phyloP scores from a whole-genome alignment of 345 rosid species.

The Salix caprea region DNA sequence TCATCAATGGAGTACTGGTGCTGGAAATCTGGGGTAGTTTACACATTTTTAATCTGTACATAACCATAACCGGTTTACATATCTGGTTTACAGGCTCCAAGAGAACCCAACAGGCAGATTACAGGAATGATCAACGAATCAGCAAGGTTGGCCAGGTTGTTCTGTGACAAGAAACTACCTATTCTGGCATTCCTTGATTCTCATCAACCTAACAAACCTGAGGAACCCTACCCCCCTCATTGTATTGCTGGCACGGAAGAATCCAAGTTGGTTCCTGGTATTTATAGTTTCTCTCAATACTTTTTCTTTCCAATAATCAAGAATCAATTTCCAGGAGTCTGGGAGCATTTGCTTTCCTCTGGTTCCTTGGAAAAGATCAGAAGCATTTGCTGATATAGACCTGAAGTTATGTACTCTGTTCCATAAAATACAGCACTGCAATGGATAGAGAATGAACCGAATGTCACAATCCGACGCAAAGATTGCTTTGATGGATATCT shows the following conservation, averaged over 20 bases:
- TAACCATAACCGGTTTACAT: conserved; percentile 1
- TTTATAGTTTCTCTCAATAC: neutral
- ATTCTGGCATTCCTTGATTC: conserved; percentile 76
- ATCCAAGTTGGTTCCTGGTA: conserved; percentile 75
- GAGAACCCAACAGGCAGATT: conserved; percentile 58
- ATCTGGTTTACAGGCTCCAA: conserved; percentile 49
- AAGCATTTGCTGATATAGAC: neutral
- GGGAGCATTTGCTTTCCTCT: neutral
- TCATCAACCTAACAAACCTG: conserved; percentile 77
- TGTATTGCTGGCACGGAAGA: conserved; percentile 80
- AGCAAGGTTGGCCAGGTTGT: conserved; percentile 47
- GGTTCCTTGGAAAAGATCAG: neutral
- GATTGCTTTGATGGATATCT: conserved; percentile 80
- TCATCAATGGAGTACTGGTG: conserved; percentile 75
- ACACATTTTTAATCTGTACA: neutral
- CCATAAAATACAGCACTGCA: conserved; percentile 44
- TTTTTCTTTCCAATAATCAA: neutral
- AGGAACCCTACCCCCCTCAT: conserved; percentile 80
- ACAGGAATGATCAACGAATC: conserved; percentile 71
- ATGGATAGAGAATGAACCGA: conserved; percentile 64
- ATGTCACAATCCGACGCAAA: conserved; percentile 61
- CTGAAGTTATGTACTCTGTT: neutral
- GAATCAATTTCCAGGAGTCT: neutral
- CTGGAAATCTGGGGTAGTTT: conserved; percentile 78
- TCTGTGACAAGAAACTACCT: conserved; percentile 70